Conservation (phyloP, 306 rosid species). For the Trifolium dubium region DNA sequence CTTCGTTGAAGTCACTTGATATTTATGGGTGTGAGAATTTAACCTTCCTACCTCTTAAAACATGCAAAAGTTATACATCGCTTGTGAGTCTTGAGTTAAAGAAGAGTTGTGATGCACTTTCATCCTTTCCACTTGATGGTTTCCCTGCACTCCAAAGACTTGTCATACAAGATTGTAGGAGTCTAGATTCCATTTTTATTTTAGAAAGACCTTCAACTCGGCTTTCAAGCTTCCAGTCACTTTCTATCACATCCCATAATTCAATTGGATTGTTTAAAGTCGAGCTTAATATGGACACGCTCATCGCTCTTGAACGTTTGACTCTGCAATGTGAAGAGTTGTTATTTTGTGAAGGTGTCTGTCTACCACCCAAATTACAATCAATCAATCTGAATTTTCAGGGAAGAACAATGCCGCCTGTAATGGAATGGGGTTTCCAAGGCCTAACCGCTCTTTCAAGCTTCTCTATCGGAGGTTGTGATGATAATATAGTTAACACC, state of each 20-base stretch:
- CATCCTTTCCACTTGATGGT: background rate
- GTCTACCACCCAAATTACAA: background rate
- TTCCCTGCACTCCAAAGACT: background rate
- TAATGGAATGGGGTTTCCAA: background rate
- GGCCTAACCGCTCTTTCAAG: background rate
- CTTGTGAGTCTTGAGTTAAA: background rate
- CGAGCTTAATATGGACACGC: background rate
- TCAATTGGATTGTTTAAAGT: background rate
- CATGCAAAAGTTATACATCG: constrained; percentile 6
- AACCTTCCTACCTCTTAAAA: constrained; percentile 9
- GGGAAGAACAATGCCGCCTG: background rate
- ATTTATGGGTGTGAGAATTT: background rate
- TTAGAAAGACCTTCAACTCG: background rate
- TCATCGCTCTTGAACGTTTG: background rate
- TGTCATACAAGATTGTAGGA: accelerated
- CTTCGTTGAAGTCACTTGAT: background rate
- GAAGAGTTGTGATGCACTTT: background rate
- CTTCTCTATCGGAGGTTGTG: background rate
- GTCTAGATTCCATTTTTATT: background rate
- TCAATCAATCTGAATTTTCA: background rate
- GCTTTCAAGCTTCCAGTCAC: background rate
- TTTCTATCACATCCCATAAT: background rate
- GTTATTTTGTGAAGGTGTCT: background rate
- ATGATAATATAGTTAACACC: background rate
- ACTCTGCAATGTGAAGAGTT: accelerated